A percentile compares a stretch with the other conserved stretches of the same genome.
These are phyloP conservation scores for Leishmania martiniquensis DNA, from an alignment of 208 protist genomes.

Conservation along the genomic window DNA sequence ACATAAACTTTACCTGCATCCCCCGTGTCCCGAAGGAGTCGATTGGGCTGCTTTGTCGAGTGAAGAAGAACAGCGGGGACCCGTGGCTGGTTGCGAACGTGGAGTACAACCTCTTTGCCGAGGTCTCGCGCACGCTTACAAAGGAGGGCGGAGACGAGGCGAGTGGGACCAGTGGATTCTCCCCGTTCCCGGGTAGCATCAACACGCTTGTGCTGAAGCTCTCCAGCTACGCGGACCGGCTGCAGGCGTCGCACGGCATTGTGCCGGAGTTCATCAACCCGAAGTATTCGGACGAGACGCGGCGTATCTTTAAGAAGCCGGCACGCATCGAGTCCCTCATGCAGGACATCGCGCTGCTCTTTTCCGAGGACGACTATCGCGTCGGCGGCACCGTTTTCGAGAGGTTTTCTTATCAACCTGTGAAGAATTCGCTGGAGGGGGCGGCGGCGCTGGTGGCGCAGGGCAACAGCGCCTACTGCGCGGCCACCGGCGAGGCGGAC, in stretches of 20 bases:
- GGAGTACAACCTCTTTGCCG: conserved; percentile 88
- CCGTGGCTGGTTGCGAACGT: conserved; percentile 64
- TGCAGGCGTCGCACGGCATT: conserved; percentile 58
- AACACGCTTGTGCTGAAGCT: conserved; percentile 91
- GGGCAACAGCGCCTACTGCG: conserved; percentile 58
- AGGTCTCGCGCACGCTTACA: conserved; percentile 49
- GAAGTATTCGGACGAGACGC: conserved; percentile 82
- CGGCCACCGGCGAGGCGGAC: conserved; percentile 71
- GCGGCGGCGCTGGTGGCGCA: conserved; percentile 47
- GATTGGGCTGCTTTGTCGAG: conserved; percentile 70
- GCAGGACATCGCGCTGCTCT: conserved; percentile 85
- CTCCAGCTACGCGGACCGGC: conserved; percentile 51
- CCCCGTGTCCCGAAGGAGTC: conserved; percentile 84
- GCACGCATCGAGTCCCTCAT: conserved; percentile 91
- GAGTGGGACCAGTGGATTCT: conserved; percentile 42
- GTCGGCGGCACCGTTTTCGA: conserved; percentile 81
- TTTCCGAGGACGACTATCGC: conserved; percentile 46
- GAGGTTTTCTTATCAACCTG: conserved; percentile 80
- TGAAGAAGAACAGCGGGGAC: conserved; percentile 22
- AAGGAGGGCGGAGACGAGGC: conserved; percentile 54
- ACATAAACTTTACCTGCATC: conserved; percentile 93
- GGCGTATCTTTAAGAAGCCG: conserved; percentile 71
- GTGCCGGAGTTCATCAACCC: conserved; percentile 96
- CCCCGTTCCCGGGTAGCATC: conserved; percentile 92
- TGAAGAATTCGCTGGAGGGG: conserved; percentile 85